Conservation (phyloP, 2,329 filamentous ascomycete species). For the Fusarium incarnatum region DNA sequence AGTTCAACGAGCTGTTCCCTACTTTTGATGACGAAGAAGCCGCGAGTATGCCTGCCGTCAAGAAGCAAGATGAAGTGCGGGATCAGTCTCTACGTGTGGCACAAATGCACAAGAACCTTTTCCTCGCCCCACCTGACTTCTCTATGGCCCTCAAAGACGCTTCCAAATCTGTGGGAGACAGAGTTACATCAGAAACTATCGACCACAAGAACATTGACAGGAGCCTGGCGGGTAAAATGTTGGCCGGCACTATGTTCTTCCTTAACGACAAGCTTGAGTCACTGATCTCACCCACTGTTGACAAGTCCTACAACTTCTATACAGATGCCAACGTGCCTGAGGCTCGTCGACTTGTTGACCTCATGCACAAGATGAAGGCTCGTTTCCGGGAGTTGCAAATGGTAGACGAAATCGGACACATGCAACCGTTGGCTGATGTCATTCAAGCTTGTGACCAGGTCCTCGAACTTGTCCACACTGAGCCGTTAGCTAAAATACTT, state of each 20-base stretch:
- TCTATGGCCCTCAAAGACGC: slow-evolving; percentile 58
- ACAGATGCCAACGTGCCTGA: slow-evolving; percentile 81
- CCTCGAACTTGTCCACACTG: slow-evolving; percentile 78
- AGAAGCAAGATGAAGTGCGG: slow-evolving; percentile 58
- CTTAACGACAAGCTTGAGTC: slow-evolving; percentile 70
- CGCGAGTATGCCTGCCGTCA: slow-evolving; percentile 48
- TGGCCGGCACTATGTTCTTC: slow-evolving; percentile 74
- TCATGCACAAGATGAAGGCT: slow-evolving; percentile 75
- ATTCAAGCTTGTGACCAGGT: slow-evolving; percentile 79
- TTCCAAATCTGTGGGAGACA: slow-evolving; percentile 58
- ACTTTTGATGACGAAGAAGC: slow-evolving; percentile 71
- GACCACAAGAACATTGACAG: slow-evolving; percentile 49
- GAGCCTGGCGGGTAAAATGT: slow-evolving; percentile 63
- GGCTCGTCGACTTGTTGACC: slow-evolving; percentile 75
- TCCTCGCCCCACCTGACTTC: slow-evolving; percentile 58
- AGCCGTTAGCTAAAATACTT: slow-evolving; percentile 87
- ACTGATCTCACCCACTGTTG: slow-evolving; percentile 54
- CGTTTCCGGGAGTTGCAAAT: slow-evolving; percentile 79
- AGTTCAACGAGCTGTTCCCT: slow-evolving; percentile 86
- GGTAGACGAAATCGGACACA: slow-evolving; percentile 75
- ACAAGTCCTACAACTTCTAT: slow-evolving; percentile 84
- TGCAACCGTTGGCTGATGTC: slow-evolving; percentile 83
- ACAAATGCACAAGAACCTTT: slow-evolving; percentile 67
- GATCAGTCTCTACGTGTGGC: slow-evolving; percentile 71
- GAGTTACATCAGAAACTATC: slow-evolving; percentile 48